Evolutionary conservation across 1,284 basidiomycete genomes (phyloP), one percentile per base, ranked within the genome.

Genomic region (Flammula alnicola): DNA sequence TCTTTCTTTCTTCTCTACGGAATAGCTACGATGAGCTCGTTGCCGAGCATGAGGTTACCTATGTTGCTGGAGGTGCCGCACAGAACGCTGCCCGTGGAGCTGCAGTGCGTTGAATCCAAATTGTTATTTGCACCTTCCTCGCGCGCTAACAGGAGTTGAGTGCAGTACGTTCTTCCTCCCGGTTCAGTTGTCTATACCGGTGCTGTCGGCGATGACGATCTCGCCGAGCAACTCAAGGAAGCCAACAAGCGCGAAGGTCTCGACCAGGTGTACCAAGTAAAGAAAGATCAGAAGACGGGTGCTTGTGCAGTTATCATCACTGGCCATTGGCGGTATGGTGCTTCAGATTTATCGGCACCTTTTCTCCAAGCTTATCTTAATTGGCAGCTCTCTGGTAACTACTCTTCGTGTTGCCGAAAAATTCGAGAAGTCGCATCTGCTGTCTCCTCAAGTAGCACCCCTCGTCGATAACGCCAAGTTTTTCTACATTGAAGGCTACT

Each of bases 291-390:
- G 68, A 87, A 93, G 73, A 99, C 97, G 8, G 97, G 97, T 54
- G 95, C 96, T 47, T 99, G 97, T 67, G 96, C 94, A 29, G 97
- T 98, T 59, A 75, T 99, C 62, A 86, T 99, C 71, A 98, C 95
- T 40, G 93, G 91, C 46, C 94, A 97, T 75, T 69, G 98, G 72
- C 84, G 96, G 85, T 91, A 52, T 52, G 74, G 58, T 44, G 27
- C 19, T 19, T 22, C 32, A 19, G 8, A 23, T n/a, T 39, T 23
- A 1, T 31, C 16, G 14, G 4, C 6, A 25, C 26, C 17, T n/a
- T 19, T 27, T 25, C 29, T 17, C 27, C 3, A 12, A 20, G 38
- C 17, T 14, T 29, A 36, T 5, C 23, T 14, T n/a, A 38, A 30
- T 29, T 40, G 23, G 3, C 42, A 92, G 91, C 29, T 98, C 94